Base-by-base conservation (phyloP, 306 rosid genomes). In the Senna siamea region DNA sequence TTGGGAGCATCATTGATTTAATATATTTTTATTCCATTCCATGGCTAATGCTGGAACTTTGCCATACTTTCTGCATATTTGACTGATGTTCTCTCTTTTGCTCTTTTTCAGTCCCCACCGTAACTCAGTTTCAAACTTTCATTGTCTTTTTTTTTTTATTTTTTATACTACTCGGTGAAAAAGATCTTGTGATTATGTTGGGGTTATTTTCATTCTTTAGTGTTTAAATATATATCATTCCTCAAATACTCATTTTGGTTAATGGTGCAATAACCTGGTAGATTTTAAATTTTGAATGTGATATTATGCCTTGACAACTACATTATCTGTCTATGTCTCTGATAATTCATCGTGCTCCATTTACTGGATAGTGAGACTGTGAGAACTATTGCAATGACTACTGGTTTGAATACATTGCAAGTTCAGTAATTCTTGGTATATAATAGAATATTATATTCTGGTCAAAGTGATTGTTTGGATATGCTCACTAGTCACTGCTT, bases 401-500 rank as follows among this genome's bases (percentile, higher is more conserved):
- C 1, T 58, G 11, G 20, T 58, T 12, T 30, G 34, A 13, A 7
- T 30, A 13, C 43, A 32, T 4, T 7, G 41, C 13, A 2, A 7
- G 44, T 18, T 59, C 63, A 59, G 66, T 15, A 53, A 53, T 53
- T 53, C 10, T 4, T 53, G 58, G 19, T 15, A 32, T 59, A 15
- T 30, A 28, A 3, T 59, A 15, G 48, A 20, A 23, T 18, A 2
- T 66, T 5, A 13, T 46, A 78, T 26, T 69, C 66, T 22, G 34
- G 59, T 54, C 14, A 12, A 52, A 51, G 32, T 51, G 59, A 38
- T 72, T 77, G 43, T 66, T 70, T 37, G 14, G 47, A 12, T 58
- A 40, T 37, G 70, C 40, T 68, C 66, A 26, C 3, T 26, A 26
- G 30, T 26, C 30, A 5, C 51, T 34, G 22, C 56, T 76, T 62